Conservation (phyloP, 2,329 filamentous ascomycete genomes). For the Venturiaceae sp. region DNA sequence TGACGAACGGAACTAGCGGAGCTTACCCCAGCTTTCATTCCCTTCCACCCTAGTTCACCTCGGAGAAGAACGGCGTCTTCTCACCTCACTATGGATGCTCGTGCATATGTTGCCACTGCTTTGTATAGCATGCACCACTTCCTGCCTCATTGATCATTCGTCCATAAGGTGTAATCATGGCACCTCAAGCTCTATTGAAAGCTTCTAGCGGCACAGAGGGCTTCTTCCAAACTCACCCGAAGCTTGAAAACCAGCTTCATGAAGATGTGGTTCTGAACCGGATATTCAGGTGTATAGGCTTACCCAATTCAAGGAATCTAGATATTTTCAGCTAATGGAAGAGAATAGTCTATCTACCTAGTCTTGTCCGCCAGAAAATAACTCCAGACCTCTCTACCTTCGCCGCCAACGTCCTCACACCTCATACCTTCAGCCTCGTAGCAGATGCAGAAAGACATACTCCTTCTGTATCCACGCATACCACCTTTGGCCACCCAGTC, state of each 20-base stretch:
- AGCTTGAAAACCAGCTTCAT: neutral
- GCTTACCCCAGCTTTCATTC: too few species aligned
- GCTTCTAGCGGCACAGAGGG: slow-evolving; percentile 14
- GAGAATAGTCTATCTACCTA: slow-evolving; percentile 17
- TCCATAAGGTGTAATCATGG: neutral
- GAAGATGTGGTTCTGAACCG: slow-evolving; percentile 18
- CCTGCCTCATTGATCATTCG: neutral
- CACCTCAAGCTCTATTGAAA: neutral
- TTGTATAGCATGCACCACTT: neutral
- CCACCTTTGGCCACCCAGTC: slow-evolving; percentile 51
- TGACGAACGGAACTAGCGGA: too few species aligned
- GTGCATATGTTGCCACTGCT: neutral
- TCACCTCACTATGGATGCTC: neutral
- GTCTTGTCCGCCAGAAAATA: slow-evolving; percentile 23
- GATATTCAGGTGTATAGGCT: slow-evolving; percentile 17
- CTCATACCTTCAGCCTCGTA: slow-evolving; percentile 45
- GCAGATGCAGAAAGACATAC: slow-evolving; percentile 57
- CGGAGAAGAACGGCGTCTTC: too few species aligned
- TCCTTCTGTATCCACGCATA: slow-evolving; percentile 49
- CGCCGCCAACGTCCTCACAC: slow-evolving; percentile 43
- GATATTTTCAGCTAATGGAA: slow-evolving; percentile 11
- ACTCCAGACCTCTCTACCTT: slow-evolving; percentile 29
- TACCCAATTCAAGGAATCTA: slow-evolving; percentile 13
- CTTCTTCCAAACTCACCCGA: slow-evolving; percentile 18
- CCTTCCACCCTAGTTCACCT: too few species aligned